These are phyloP conservation scores for Neofusicoccum kwambonambiense DNA, from an alignment of 2,329 filamentous ascomycete species.

Conservation along the genomic window DNA sequence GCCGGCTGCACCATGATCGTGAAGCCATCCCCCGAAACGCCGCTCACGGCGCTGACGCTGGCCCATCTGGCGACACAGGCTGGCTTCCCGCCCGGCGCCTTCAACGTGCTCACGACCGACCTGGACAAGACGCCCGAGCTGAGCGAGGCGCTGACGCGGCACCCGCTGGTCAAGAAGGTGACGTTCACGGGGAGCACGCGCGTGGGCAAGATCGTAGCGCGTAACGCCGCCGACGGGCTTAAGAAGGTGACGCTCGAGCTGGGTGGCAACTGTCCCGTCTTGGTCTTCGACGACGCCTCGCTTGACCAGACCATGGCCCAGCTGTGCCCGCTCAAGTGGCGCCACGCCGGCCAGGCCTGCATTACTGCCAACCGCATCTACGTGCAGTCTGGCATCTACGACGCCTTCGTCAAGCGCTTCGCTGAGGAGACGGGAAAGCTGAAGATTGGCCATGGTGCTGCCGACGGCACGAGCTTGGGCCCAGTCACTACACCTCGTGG, in stretches of 20 bases:
- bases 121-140: slow-evolving; percentile 24
- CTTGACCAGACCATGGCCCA: slow-evolving; percentile 40
- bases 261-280: slow-evolving; percentile 45
- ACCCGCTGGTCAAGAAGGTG: slow-evolving; percentile 42
- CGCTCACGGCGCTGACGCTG: slow-evolving; percentile 39
- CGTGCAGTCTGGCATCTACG: slow-evolving; percentile 39
- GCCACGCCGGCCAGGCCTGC: slow-evolving; percentile 45
- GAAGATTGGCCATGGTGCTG: slow-evolving; percentile 60
- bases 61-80: slow-evolving; percentile 40
- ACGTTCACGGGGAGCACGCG: slow-evolving; percentile 43
- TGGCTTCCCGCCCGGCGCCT: slow-evolving; percentile 42
- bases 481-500: slow-evolving; percentile 57
- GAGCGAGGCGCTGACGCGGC: slow-evolving; percentile 38
- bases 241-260: slow-evolving; percentile 46
- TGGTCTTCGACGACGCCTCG: slow-evolving; percentile 47
- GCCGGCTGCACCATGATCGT: slow-evolving; percentile 38
- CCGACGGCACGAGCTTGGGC: slow-evolving; percentile 31
- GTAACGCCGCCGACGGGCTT: slow-evolving; percentile 43
- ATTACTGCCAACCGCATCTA: slow-evolving; percentile 39
- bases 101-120: slow-evolving; percentile 40
- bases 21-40: slow-evolving; percentile 43
- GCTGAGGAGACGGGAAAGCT: slow-evolving; percentile 55
- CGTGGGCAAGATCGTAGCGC: slow-evolving; percentile 41
- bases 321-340: slow-evolving; percentile 53
- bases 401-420: slow-evolving; percentile 37